These are phyloP conservation scores for Penicillium sp. DNA, from an alignment of 2,329 filamentous ascomycete species.

Conservation along the genomic window DNA sequence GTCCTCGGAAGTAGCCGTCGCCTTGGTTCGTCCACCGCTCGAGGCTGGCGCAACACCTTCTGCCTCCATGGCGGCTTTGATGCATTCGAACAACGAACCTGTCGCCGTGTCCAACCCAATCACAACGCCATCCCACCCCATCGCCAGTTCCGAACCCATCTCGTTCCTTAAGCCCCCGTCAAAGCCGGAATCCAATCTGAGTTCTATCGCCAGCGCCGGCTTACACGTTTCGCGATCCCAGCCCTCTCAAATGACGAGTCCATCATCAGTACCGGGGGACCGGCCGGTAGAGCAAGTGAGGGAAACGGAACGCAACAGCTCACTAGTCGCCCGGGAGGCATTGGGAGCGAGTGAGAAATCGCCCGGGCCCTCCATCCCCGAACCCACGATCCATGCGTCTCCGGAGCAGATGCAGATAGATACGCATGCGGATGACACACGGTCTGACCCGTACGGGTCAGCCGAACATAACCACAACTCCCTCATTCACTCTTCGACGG, in stretches of 20 bases:
- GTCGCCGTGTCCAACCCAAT: slow-evolving; percentile 39
- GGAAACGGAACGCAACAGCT: slow-evolving; percentile 36
- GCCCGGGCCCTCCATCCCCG: slow-evolving; percentile 42
- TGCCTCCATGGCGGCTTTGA: slow-evolving; percentile 45
- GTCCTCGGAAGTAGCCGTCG: slow-evolving; percentile 33
- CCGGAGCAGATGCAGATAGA: slow-evolving; percentile 48
- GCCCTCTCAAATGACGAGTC: slow-evolving; percentile 42
- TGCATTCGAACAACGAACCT: slow-evolving; percentile 43
- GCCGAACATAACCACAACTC: slow-evolving; percentile 52
- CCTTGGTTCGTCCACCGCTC: slow-evolving; percentile 31
- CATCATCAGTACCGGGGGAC: slow-evolving; percentile 52
- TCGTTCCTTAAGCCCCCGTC: slow-evolving; percentile 35
- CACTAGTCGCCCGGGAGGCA: slow-evolving; percentile 44
- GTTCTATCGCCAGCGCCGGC: slow-evolving; percentile 45
- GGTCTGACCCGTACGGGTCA: slow-evolving; percentile 47
- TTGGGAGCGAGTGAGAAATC: slow-evolving; percentile 40
- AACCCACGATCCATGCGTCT: slow-evolving; percentile 47
- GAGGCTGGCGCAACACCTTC: slow-evolving; percentile 32
- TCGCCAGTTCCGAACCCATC: slow-evolving; percentile 33
- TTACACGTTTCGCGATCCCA: slow-evolving; percentile 42
- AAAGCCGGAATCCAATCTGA: slow-evolving; percentile 39
- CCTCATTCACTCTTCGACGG: slow-evolving; percentile 50
- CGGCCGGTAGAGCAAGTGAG: slow-evolving; percentile 33
- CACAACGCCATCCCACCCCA: slow-evolving; percentile 27
- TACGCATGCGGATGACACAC: slow-evolving; percentile 50